Conservation (phyloP, 1,284 basidiomycete species). For the Boletellus dicymbophilus region DNA sequence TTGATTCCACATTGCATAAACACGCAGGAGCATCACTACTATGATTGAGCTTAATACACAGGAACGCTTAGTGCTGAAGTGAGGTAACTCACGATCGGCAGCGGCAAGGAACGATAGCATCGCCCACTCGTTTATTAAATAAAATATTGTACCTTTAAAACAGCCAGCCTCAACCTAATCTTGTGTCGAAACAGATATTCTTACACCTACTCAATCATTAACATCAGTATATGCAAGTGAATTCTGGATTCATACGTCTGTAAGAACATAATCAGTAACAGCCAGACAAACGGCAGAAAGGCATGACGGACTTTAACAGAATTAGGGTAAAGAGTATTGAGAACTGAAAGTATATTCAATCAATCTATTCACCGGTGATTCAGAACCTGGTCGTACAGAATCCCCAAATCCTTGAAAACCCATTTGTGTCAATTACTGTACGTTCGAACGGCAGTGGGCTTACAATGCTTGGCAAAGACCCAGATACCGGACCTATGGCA, state of each 20-base stretch:
- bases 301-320: not conserved
- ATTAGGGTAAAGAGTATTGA: not conserved
- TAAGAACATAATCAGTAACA: not conserved
- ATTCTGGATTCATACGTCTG: not conserved
- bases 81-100: not conserved
- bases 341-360: not conserved
- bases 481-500: not conserved
- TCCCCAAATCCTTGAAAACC: not conserved
- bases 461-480: not conserved
- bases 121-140: not conserved
- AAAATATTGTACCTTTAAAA: not conserved
- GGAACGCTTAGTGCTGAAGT: not conserved
- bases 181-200: not conserved
- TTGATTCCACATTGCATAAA: not conserved
- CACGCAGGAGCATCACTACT: not conserved
- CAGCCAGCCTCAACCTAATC: not conserved
- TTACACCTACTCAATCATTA: not conserved
- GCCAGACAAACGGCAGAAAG: no score
- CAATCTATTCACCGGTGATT: not conserved
- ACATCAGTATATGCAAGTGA: not conserved
- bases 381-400: not conserved
- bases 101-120: not conserved
- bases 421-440: not conserved
- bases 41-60: not conserved
- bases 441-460: not conserved